Percentiles rank a stretch among this genome's conserved stretches.
These are phyloP conservation scores for Conticribra guillardii DNA, from an alignment of 108 stramenopile species.

Conservation along the genomic window DNA sequence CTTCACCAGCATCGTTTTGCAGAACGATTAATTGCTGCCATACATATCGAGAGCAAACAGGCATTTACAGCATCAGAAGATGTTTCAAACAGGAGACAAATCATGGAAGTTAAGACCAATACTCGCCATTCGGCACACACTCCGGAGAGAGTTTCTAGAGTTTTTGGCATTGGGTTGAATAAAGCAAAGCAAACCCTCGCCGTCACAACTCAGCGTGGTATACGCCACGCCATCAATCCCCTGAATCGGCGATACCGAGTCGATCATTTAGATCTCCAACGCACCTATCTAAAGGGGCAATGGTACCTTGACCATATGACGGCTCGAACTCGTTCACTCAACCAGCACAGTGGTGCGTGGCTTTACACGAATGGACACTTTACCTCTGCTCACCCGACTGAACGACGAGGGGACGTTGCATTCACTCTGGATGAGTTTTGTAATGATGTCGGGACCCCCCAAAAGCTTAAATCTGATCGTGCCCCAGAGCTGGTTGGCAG, in stretches of 20 bases:
- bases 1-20: too few species aligned
- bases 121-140: neutral
- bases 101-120: neutral
- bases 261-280: neutral
- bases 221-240: neutral
- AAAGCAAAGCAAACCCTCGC: neutral
- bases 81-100: too few species aligned
- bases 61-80: too few species aligned
- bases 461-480: neutral
- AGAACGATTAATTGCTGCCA: too few species aligned
- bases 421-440: neutral
- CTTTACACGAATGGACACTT: too few species aligned
- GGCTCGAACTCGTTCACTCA: too few species aligned
- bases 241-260: neutral
- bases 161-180: neutral
- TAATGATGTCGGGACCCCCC: neutral
- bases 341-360: too few species aligned
- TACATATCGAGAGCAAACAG: neutral
- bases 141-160: neutral
- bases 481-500: constrained; percentile 1
- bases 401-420: neutral
- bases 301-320: neutral
- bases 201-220: neutral
- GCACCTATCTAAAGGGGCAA: neutral
- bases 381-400: too few species aligned